Base-by-base conservation (phyloP, 768 basidiomycete genomes). In the Fibroporia radiculosa region DNA sequence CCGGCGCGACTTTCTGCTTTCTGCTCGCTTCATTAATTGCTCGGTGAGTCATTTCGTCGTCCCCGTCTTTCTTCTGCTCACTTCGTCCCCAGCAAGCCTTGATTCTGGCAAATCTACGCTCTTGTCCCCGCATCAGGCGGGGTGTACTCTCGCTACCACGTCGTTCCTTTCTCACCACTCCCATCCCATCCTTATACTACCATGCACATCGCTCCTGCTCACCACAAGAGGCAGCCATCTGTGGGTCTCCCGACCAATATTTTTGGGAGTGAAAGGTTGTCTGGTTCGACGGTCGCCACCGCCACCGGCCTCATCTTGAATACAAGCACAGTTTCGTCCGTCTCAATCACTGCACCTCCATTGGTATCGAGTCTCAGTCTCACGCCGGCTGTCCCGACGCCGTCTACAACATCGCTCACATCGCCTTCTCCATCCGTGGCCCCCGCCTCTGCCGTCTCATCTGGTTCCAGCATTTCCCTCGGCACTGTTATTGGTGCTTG, bases 401-500 rank as follows among this genome's bases (percentile, higher is more conserved):
- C 33, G 19, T 23, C 31, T n/a, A 31, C 48, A 4, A 14, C 48
- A 3, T 20, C 44, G 10, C 18, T 47, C 10, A 16, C 48, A 10
- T 37, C 55, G 1, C 37, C 49, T 2, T 38, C 47, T 23, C 14
- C 50, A 6, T 16, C 55, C 1, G 39, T 39, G 6, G 27, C 44
- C 6, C 37, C 31, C 23, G 27, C 52, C 16, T 24, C 50, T 4
- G 22, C 38, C 8, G 18, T 47, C 8, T 25, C 50, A n/a, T 35
- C 48, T 6, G 47, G 42, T 27, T 47, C 47, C 20, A 32, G 45
- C 24, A 40, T 55, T 10, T 45, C 69, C 1, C 28, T 69, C 1
- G 66, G 71, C 46, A 74, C 78, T 4, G 81, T 83, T 26, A 66
- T 86, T 26, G 83, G 73, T 3, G 71, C 72, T 18, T 85, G 83